phyloP scores from a whole-genome alignment of 2,329 filamentous ascomycete genomes.

The Dactylellina leptospora region DNA sequence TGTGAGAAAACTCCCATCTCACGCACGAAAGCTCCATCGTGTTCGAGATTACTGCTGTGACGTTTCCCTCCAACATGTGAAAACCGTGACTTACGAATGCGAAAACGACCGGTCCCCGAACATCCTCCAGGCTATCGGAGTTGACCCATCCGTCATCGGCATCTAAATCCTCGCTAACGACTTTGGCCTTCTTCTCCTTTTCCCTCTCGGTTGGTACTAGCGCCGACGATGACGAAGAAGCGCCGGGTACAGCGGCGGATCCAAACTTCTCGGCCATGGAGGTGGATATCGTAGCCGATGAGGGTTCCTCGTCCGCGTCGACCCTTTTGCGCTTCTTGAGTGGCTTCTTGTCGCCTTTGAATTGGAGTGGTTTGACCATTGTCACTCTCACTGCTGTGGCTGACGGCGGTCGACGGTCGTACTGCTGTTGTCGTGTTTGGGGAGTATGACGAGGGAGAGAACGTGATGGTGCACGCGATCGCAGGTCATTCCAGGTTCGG shows the following conservation, averaged over 20 bases:
- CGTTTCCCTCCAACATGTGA: not conserved
- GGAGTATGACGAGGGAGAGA: conserved; percentile 6
- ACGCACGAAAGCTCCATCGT: not conserved
- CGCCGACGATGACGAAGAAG: conserved; percentile 40
- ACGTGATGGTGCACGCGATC: conserved; percentile 9
- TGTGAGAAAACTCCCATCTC: conserved; percentile 5
- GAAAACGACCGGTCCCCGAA: conserved; percentile 51
- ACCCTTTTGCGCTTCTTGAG: conserved; percentile 84
- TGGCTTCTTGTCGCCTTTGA: conserved; percentile 96
- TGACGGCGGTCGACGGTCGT: not conserved
- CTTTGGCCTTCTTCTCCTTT: conserved; percentile 42
- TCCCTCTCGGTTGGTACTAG: conserved; percentile 57
- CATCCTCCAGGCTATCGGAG: conserved; percentile 46
- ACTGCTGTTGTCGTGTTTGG: not conserved
- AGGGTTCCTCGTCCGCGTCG: conserved; percentile 65
- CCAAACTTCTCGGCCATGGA: conserved; percentile 50
- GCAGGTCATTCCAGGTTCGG: conserved; percentile 1
- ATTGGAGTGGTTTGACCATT: conserved; percentile 89
- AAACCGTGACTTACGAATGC: conserved; percentile 48
- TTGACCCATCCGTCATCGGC: conserved; percentile 87
- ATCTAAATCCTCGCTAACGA: conserved; percentile 58
- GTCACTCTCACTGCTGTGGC: conserved; percentile 43
- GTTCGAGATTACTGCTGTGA: conserved; percentile 1
- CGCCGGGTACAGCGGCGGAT: not conserved
- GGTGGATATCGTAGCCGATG: conserved; percentile 54